Conservation (phyloP, 805 yeast genomes). For the Nakazawaea ernobii region DNA sequence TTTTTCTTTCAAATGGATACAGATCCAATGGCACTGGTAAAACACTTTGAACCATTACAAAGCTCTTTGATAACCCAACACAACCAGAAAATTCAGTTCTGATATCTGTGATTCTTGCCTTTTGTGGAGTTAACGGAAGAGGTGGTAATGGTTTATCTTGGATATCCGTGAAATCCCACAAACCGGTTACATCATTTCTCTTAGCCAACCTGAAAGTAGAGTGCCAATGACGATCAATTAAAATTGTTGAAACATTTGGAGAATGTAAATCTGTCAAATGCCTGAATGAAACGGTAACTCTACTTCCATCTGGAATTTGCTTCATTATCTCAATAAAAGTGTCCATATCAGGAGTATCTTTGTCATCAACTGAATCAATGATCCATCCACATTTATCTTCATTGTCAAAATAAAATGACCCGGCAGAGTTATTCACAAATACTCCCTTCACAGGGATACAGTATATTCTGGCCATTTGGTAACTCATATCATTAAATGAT, state of each 20-base stretch:
- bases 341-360: constrained; percentile 68
- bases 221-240: constrained; percentile 83
- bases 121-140: constrained; percentile 42
- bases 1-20: constrained; percentile 52
- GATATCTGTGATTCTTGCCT: constrained; percentile 65
- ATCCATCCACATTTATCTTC: constrained; percentile 74
- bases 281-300: constrained; percentile 65
- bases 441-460: constrained; percentile 86
- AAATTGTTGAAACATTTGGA: constrained; percentile 57
- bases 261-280: constrained; percentile 80
- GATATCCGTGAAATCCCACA: constrained; percentile 48
- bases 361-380: constrained; percentile 70
- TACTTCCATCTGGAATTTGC: constrained; percentile 65
- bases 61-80: constrained; percentile 53
- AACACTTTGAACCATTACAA: constrained; percentile 63
- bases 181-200: constrained; percentile 49
- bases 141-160: constrained; percentile 63
- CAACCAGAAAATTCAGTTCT: constrained; percentile 54
- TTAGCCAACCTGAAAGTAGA: constrained; percentile 63
- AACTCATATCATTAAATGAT: constrained; percentile 76
- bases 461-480: constrained; percentile 82
- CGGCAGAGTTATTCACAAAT: constrained; percentile 69
- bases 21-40: constrained; percentile 76
- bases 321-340: constrained; percentile 75
- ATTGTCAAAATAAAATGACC: constrained; percentile 59